phyloP scores from a whole-genome alignment of 495 filamentous ascomycete species.

The Emericellopsis terricola region DNA sequence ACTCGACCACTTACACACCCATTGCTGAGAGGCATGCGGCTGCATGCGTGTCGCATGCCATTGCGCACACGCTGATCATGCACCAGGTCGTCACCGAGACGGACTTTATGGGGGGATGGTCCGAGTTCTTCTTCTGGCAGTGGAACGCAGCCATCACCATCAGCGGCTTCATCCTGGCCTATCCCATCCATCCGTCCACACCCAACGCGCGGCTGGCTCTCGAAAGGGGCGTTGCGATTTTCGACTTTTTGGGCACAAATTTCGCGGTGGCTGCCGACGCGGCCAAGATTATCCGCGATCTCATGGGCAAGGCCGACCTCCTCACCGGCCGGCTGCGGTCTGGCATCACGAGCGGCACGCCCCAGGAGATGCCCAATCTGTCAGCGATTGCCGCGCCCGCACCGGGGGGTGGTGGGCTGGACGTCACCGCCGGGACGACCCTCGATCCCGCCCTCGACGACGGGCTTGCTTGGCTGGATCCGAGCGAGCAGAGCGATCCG shows the following conservation, averaged over 20 bases:
- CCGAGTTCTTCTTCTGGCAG: constrained; percentile 31
- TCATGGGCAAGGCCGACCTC: constrained; percentile 6
- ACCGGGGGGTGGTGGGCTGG: neutral
- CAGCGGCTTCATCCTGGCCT: constrained; percentile 28
- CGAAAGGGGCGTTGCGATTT: constrained; percentile 18
- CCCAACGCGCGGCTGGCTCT: constrained; percentile 18
- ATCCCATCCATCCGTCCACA: constrained; percentile 13
- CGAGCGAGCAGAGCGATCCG: neutral
- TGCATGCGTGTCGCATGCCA: constrained; percentile 26
- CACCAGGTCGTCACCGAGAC: constrained; percentile 28
- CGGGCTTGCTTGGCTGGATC: neutral
- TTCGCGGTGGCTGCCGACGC: constrained; percentile 26
- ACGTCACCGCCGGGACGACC: neutral
- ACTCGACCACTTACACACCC: constrained; percentile 1
- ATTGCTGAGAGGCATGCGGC: constrained; percentile 15
- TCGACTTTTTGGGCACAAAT: constrained; percentile 26
- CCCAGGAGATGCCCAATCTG: neutral
- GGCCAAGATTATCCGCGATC: constrained; percentile 16
- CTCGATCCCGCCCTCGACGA: neutral
- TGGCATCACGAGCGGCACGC: neutral
- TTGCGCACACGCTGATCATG: constrained; percentile 28
- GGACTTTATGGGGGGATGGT: constrained; percentile 26
- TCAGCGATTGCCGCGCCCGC: neutral
- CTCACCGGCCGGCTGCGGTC: neutral
- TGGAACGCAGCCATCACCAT: constrained; percentile 34